Evolutionary conservation across 1,284 basidiomycete genomes (phyloP).

Genomic region (Apiotrichum mycotoxinovorans): DNA sequence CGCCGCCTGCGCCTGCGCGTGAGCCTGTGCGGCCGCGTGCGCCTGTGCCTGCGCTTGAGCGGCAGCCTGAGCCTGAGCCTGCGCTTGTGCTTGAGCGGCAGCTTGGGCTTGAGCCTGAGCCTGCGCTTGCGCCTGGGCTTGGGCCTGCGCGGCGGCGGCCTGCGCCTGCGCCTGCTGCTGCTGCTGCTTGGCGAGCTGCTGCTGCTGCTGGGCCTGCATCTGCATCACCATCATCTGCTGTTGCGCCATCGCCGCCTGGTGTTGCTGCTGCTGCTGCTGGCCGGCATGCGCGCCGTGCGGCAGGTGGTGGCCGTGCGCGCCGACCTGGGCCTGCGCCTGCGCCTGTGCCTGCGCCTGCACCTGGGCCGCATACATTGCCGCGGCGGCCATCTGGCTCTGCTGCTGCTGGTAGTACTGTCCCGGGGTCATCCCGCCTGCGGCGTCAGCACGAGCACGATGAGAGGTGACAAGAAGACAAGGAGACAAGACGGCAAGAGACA

Average conservation of each 20-base stretch:
- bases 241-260: neutral
- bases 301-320: neutral
- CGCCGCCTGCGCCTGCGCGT: constrained; percentile 1
- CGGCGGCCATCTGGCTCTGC: neutral
- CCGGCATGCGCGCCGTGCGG: neutral
- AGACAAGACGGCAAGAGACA: neutral
- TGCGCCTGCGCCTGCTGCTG: neutral
- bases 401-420: neutral
- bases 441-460: neutral
- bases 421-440: neutral
- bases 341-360: neutral
- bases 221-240: constrained; percentile 1
- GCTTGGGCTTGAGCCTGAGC: constrained; percentile 1
- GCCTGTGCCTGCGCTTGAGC: no score
- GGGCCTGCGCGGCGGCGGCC: neutral
- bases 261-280: neutral
- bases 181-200: neutral
- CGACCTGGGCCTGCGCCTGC: neutral
- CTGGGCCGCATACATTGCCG: neutral
- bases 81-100: neutral
- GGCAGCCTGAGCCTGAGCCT: neutral
- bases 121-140: neutral
- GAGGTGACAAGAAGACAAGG: neutral
- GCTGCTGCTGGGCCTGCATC: constrained; percentile 2
- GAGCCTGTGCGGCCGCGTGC: neutral